Evolutionary conservation across 495 filamentous ascomycete species (phyloP).

Genomic region (Sabuloglossum arenarium): DNA sequence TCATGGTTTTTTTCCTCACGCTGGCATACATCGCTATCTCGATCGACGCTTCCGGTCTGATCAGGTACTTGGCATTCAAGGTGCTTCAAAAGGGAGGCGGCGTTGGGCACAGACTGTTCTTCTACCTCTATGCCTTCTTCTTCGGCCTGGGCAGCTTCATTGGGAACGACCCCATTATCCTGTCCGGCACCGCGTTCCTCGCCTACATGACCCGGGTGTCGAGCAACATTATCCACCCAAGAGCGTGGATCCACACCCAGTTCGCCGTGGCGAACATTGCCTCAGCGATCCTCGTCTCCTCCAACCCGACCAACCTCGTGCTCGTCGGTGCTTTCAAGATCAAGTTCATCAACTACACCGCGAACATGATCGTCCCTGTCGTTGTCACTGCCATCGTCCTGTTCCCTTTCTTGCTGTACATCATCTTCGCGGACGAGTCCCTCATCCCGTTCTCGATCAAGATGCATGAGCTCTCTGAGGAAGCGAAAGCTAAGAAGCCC

Average conservation of each 20-base stretch:
- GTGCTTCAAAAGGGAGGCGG: conserved; percentile 42
- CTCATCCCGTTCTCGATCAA: conserved; percentile 41
- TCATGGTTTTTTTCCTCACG: conserved; percentile 27
- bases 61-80: conserved; percentile 42
- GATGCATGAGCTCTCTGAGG: conserved; percentile 42
- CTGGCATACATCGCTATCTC: conserved; percentile 54
- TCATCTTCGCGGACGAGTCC: conserved; percentile 36
- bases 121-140: conserved; percentile 50
- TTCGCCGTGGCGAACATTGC: conserved; percentile 46
- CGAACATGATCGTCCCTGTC: conserved; percentile 48
- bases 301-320: conserved; percentile 51
- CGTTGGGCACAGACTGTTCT: conserved; percentile 36
- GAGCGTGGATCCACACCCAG: conserved; percentile 48
- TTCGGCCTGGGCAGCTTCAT: conserved; percentile 42
- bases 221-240: conserved; percentile 41
- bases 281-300: conserved; percentile 47
- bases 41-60: conserved; percentile 46
- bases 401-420: conserved; percentile 41
- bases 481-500: conserved; percentile 27
- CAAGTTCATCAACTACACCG: conserved; percentile 44
- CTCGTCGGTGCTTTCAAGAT: conserved; percentile 45
- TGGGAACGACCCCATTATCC: conserved; percentile 48
- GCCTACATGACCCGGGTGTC: conserved; percentile 52
- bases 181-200: conserved; percentile 49
- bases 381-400: conserved; percentile 37